Evolutionary conservation across 108 stramenopile species (phyloP).

Genomic region (Conticribra guillardii): DNA sequence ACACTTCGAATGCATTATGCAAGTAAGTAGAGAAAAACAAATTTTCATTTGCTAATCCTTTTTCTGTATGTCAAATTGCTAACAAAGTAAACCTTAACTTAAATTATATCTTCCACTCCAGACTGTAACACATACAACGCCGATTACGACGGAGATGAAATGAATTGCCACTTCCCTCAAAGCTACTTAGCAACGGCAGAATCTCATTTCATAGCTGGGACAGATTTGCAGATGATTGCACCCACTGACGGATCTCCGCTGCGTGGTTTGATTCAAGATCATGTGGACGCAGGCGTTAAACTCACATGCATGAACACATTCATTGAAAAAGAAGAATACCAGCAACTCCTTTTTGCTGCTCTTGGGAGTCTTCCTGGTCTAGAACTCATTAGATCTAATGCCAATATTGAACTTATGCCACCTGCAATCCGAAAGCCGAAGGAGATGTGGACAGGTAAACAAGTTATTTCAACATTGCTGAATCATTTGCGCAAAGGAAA

Average conservation of each 20-base stretch:
- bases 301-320: constrained; percentile 93
- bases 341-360: constrained; percentile 94
- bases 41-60: background rate
- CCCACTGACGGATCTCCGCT: constrained; percentile 98
- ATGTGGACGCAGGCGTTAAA: constrained; percentile 97
- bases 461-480: constrained; percentile 92
- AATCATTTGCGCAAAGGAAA: constrained; percentile 84
- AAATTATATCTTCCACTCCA: constrained; percentile 1
- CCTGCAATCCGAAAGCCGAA: constrained; percentile 95
- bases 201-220: constrained; percentile 90
- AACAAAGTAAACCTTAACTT: background rate
- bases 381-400: constrained; percentile 79
- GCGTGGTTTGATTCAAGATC: constrained; percentile 99
- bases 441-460: constrained; percentile 95
- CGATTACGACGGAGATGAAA: constrained; percentile 99
- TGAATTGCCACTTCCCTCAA: constrained; percentile 99
- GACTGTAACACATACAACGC: constrained; percentile 99
- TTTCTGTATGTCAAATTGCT: background rate
- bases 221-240: constrained; percentile 95
- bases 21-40: constrained; percentile 52
- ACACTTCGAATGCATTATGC: constrained; percentile 99
- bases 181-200: constrained; percentile 96
- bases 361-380: constrained; percentile 90
- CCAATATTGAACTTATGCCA: constrained; percentile 86
- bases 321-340: constrained; percentile 91